A percentile compares a stretch with the other conserved stretches of the same genome.
phyloP scores from a whole-genome alignment of 139 green algal species.

The Chlamydomonas sp. region DNA sequence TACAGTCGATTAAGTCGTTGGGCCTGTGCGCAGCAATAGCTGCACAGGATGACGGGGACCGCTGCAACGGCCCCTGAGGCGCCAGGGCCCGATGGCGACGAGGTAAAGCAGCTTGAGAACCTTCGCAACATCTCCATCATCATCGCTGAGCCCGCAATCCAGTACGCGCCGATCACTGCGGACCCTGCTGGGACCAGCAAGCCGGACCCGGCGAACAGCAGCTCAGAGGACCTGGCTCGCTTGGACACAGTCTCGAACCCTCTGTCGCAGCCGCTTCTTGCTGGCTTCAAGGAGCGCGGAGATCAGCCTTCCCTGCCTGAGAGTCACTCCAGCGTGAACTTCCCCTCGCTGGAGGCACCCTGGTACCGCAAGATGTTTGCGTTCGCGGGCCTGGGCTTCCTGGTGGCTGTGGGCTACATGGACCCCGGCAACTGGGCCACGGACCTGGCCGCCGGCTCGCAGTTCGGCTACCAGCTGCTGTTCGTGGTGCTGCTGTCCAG shows the following conservation, averaged over 20 bases:
- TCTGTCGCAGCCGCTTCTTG: not conserved
- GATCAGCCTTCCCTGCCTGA: conserved; percentile 55
- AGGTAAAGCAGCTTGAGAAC: too few species aligned
- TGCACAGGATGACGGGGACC: too few species aligned
- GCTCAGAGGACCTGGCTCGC: not conserved
- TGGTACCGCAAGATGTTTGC: conserved; percentile 57
- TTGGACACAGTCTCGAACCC: not conserved
- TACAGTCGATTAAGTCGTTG: too few species aligned
- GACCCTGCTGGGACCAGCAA: too few species aligned
- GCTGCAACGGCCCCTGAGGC: too few species aligned
- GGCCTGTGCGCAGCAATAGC: too few species aligned
- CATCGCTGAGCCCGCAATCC: too few species aligned
- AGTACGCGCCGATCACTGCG: too few species aligned
- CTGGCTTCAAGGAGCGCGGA: conserved; percentile 7
- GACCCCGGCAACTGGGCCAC: conserved; percentile 71
- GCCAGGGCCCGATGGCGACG: too few species aligned
- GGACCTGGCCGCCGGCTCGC: conserved; percentile 48
- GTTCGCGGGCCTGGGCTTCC: conserved; percentile 64
- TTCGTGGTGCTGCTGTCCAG: conserved; percentile 65
- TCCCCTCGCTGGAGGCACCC: conserved; percentile 19
- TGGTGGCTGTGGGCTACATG: conserved; percentile 77
- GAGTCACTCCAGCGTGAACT: conserved; percentile 46
- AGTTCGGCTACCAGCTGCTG: conserved; percentile 68
- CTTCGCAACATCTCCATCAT: too few species aligned
- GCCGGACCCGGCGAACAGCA: not conserved